Conservation (phyloP, 2,329 filamentous ascomycete genomes). For the Penicillium rolfsii region DNA sequence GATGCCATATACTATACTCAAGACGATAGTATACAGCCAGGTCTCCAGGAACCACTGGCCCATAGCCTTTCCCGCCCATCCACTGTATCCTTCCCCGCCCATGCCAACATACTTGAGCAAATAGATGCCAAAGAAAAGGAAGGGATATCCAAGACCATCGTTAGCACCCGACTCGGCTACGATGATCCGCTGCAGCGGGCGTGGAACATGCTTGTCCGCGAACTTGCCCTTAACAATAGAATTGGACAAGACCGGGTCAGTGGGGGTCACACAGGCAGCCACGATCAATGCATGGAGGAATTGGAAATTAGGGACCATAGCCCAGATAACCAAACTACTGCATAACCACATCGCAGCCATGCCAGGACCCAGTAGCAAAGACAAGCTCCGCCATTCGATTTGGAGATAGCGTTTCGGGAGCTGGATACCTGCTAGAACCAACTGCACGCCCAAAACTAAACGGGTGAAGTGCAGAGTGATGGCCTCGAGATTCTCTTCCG, state of each 20-base stretch:
- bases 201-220: conserved; percentile 86
- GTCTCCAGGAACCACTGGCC: conserved; percentile 84
- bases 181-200: conserved; percentile 77
- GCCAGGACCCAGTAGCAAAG: conserved; percentile 75
- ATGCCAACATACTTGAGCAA: conserved; percentile 74
- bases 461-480: conserved; percentile 84
- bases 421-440: conserved; percentile 86
- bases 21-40: conserved; percentile 77
- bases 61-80: conserved; percentile 69
- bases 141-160: conserved; percentile 86
- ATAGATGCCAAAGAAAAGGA: conserved; percentile 82
- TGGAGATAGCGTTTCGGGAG: conserved; percentile 80
- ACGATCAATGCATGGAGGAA: conserved; percentile 80
- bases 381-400: conserved; percentile 75
- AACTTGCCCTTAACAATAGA: conserved; percentile 93
- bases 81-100: conserved; percentile 57
- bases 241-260: conserved; percentile 84
- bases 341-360: conserved; percentile 87
- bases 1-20: conserved; percentile 78
- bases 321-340: conserved; percentile 80
- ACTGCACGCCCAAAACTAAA: conserved; percentile 84
- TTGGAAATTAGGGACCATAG: conserved; percentile 68
- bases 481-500: conserved; percentile 62
- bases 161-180: conserved; percentile 85
- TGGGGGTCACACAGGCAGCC: conserved; percentile 87